A percentile compares a stretch with the other conserved stretches of the same genome.
Evolutionary conservation across 2,329 filamentous ascomycete species (phyloP).

Genomic region (Fusarium staphyleae): DNA sequence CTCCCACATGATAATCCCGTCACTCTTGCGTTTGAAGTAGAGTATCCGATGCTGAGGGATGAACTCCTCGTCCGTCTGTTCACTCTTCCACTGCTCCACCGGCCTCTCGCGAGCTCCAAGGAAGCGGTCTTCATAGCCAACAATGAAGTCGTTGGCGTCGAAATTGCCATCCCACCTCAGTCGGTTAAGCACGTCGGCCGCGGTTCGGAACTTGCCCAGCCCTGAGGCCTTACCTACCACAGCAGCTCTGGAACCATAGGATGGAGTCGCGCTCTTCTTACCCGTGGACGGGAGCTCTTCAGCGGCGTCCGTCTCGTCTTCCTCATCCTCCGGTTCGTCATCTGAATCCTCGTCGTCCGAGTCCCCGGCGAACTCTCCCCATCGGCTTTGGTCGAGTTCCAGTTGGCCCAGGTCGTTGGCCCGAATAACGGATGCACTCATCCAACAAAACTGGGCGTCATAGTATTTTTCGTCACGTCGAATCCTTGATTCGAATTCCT

Average conservation of each 20-base stretch:
- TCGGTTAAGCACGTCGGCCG: constrained; percentile 65
- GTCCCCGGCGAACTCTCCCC: constrained; percentile 50
- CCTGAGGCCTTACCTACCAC: constrained; percentile 41
- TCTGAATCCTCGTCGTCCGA: constrained; percentile 50
- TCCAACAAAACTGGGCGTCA: constrained; percentile 57
- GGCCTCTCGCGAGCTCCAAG: constrained; percentile 60
- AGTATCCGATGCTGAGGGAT: constrained; percentile 70
- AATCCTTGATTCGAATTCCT: constrained; percentile 58
- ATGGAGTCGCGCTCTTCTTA: constrained; percentile 13
- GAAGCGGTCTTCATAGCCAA: constrained; percentile 70
- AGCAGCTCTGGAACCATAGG: constrained; percentile 17
- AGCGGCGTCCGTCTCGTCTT: constrained; percentile 33
- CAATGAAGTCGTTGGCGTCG: constrained; percentile 60
- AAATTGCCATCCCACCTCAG: constrained; percentile 66
- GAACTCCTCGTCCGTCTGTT: constrained; percentile 70
- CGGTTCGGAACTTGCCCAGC: constrained; percentile 60
- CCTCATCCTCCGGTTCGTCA: constrained; percentile 51
- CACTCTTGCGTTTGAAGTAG: constrained; percentile 64
- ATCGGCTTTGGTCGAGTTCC: constrained; percentile 56
- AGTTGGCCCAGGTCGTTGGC: constrained; percentile 51
- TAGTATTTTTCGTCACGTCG: constrained; percentile 56
- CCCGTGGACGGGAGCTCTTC: constrained; percentile 5
- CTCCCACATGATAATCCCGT: constrained; percentile 64
- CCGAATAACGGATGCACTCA: constrained; percentile 52
- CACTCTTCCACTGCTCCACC: constrained; percentile 64